Percentiles rank a stretch among this genome's conserved stretches.
phyloP scores from a whole-genome alignment of 2,329 filamentous ascomycete genomes.

The Penicillium sp. region DNA sequence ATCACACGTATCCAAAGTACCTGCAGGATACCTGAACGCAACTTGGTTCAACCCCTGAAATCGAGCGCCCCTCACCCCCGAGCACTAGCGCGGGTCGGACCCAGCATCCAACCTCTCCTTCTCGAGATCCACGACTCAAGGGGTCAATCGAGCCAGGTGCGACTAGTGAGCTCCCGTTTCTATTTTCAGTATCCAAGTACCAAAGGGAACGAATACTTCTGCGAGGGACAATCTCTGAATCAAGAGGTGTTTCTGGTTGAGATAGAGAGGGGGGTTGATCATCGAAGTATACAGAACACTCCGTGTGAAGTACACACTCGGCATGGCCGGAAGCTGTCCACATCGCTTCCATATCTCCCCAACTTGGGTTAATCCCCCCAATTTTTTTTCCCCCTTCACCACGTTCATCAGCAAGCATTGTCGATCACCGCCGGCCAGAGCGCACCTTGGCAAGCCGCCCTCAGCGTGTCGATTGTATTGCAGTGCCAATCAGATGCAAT shows the following conservation, averaged over 20 bases:
- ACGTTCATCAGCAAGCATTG: constrained; percentile 18
- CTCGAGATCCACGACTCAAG: constrained; percentile 26
- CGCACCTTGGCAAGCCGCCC: constrained; percentile 21
- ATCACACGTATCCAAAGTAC: background rate
- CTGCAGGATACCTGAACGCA: constrained; percentile 4
- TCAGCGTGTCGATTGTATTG: constrained; percentile 18
- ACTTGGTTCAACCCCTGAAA: constrained; percentile 18
- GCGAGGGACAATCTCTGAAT: background rate
- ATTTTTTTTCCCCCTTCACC: constrained; percentile 2
- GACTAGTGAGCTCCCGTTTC: constrained; percentile 22
- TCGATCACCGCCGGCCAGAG: constrained; percentile 28
- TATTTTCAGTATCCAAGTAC: constrained; percentile 2
- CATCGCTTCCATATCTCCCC: background rate
- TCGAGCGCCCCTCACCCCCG: constrained; percentile 11
- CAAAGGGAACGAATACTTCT: background rate
- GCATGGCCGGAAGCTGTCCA: background rate
- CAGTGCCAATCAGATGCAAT: constrained; percentile 26
- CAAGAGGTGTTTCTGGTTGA: background rate
- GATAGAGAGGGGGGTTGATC: background rate
- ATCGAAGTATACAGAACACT: background rate
- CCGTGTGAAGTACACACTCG: too few relatives aligned
- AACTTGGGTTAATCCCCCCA: background rate
- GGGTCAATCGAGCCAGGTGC: constrained; percentile 13
- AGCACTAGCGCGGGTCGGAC: constrained; percentile 11
- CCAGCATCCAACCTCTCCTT: constrained; percentile 11